Evolutionary conservation across 2,329 filamentous ascomycete genomes (phyloP), one percentile per base, ranked within the genome.

Genomic region (Diaporthe citri): DNA sequence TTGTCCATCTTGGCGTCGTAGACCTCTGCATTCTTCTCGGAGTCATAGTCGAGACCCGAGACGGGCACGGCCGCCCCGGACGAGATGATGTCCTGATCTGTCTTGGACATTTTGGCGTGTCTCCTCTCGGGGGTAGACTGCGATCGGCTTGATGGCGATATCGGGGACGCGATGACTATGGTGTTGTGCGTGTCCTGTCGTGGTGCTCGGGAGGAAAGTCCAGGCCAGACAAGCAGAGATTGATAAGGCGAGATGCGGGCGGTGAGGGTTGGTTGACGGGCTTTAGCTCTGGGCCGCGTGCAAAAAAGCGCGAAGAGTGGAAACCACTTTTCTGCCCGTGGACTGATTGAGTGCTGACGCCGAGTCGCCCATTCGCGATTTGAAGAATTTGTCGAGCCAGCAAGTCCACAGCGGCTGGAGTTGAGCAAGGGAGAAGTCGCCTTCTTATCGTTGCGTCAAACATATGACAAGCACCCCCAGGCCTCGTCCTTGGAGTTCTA

Each of bases 1-100:
- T 64, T 81, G 77, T 80, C 79, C 77, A 81, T 77, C 77, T 82
- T 80, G 75, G 72, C 74, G 51, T 75, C 78, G 12, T 76, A 73
- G 52, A 75, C 73, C 48, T 76, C 62, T 34, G 25, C 66, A 31
- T 71, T 59, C 67, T 74, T 74, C 66, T 72, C 71, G 46, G 17
- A 55, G 43, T 55, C 71, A 64, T 76, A 70, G 46, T 31, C 76
- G 46, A 75, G 64, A 39, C 77, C 73, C 51, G 78, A 73, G 52
- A 70, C 75, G 3, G 60, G 75, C 78, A 60, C 31, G 34, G 77
- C 59, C 34, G 55, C 64, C 57, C 72, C 74, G 52, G 46, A 31
- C 36, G 60, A 72, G 51, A 66, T 67, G 55, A 73, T 41, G 66
- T 57, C 71, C 51, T 64, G 69, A 34, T 62, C 75, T 22, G 71